A percentile compares a stretch with the other conserved stretches of the same genome.
Conservation (phyloP, 768 basidiomycete species). For the Termitomyces sp. region DNA sequence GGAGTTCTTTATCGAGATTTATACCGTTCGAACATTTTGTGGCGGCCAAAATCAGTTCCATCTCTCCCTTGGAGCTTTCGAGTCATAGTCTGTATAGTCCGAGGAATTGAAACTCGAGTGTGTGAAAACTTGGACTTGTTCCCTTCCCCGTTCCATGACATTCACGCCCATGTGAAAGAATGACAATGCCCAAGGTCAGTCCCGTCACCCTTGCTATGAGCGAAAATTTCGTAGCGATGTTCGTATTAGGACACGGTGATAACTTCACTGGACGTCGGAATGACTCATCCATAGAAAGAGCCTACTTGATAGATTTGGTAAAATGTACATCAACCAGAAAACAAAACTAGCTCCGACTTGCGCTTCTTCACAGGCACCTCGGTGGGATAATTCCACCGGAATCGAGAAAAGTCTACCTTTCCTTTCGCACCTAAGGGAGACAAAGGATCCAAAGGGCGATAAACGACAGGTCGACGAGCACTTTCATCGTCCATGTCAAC, state of each 20-base stretch:
- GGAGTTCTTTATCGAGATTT: neutral
- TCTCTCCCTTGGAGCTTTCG: neutral
- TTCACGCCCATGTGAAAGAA: neutral
- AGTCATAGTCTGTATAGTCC: neutral
- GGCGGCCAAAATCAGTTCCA: neutral
- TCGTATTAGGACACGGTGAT: neutral
- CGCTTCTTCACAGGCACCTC: neutral
- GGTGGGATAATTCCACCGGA: neutral
- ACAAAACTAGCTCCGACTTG: neutral
- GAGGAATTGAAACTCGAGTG: neutral
- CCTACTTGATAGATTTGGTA: neutral
- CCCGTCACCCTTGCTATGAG: too few relatives aligned
- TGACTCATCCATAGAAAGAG: neutral
- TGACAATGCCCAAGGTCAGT: too few relatives aligned
- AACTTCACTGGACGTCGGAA: neutral
- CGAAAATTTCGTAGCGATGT: too few relatives aligned
- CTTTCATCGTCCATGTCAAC: constrained; percentile 1
- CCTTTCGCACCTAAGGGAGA: neutral
- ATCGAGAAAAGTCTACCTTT: neutral
- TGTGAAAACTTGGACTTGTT: neutral
- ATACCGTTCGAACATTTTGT: neutral
- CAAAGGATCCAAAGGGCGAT: neutral
- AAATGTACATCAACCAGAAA: neutral
- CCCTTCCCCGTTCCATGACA: neutral
- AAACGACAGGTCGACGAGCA: constrained; percentile 1